Evolutionary conservation across 306 rosid genomes (phyloP).

Genomic region (Acacia crassicarpa): DNA sequence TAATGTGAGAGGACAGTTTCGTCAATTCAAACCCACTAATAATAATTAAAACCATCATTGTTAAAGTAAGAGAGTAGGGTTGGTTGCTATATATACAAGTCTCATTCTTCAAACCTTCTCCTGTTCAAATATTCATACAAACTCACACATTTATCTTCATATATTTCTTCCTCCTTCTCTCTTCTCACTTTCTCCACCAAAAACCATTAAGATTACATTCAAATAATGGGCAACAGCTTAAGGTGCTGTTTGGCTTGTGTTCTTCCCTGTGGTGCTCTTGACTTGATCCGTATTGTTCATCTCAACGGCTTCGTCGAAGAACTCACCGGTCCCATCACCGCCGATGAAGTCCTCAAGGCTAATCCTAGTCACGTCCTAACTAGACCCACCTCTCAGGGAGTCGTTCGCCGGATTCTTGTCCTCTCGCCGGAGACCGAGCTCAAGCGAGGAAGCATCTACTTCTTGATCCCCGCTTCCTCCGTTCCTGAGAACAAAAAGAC

Average conservation of each 20-base stretch:
- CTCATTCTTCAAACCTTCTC: slow-evolving; percentile 25
- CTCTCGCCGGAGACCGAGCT: slow-evolving; percentile 87
- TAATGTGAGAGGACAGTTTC: slow-evolving; percentile 35
- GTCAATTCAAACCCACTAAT: slow-evolving; percentile 40
- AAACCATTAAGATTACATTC: neutral
- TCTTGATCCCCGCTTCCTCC: slow-evolving; percentile 81
- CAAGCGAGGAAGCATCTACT: slow-evolving; percentile 84
- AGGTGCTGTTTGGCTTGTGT: slow-evolving; percentile 95
- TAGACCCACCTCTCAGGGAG: slow-evolving; percentile 74
- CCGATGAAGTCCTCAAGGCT: slow-evolving; percentile 73
- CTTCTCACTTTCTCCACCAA: neutral
- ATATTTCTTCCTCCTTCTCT: neutral
- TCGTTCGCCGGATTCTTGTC: slow-evolving; percentile 70
- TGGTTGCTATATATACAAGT: slow-evolving; percentile 45
- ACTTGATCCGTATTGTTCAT: slow-evolving; percentile 87
- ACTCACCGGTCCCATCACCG: slow-evolving; percentile 64
- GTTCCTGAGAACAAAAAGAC: slow-evolving; percentile 52
- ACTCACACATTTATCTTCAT: neutral
- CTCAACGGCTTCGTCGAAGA: slow-evolving; percentile 82
- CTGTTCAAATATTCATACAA: slow-evolving; percentile 21
- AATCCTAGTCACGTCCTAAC: slow-evolving; percentile 84
- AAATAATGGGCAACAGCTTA: slow-evolving; percentile 78
- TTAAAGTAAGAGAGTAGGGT: slow-evolving; percentile 31
- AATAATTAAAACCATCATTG: slow-evolving; percentile 19
- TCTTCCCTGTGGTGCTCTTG: slow-evolving; percentile 94